phyloP scores from a whole-genome alignment of 305 asterid species.

The Withania somnifera region DNA sequence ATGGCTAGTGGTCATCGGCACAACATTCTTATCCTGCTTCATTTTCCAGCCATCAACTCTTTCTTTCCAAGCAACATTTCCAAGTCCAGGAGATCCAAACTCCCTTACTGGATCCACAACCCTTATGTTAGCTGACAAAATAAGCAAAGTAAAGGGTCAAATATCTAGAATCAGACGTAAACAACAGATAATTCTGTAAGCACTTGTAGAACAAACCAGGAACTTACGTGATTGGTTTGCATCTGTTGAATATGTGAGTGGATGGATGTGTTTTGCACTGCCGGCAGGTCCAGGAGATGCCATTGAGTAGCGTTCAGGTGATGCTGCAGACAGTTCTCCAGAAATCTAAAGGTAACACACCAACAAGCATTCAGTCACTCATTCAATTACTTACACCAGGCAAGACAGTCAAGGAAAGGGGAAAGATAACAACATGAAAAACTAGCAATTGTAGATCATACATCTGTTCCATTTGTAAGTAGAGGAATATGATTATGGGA shows the following conservation, averaged over 20 bases:
- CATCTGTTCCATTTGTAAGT: slow-evolving; percentile 93
- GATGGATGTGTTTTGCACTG: slow-evolving; percentile 48
- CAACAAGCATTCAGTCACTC: background rate
- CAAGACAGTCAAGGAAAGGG: background rate
- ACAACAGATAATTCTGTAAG: background rate
- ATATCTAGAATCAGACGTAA: slow-evolving; percentile 1
- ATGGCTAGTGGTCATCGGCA: slow-evolving; percentile 73
- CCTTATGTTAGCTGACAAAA: slow-evolving; percentile 58
- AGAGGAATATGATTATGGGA: slow-evolving; percentile 79
- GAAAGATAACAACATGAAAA: background rate
- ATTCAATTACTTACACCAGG: background rate
- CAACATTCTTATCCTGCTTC: slow-evolving; percentile 88
- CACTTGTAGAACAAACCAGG: background rate
- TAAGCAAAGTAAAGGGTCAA: slow-evolving; percentile 2
- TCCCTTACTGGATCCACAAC: slow-evolving; percentile 91
- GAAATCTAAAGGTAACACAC: slow-evolving; percentile 51
- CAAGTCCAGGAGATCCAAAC: slow-evolving; percentile 85
- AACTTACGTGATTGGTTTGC: slow-evolving; percentile 19
- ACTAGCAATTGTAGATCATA: slow-evolving; percentile 21
- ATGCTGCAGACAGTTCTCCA: slow-evolving; percentile 97
- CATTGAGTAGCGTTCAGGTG: slow-evolving; percentile 91
- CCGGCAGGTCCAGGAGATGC: slow-evolving; percentile 88
- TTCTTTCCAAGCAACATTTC: slow-evolving; percentile 99
- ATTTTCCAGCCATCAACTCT: slow-evolving; percentile 97
- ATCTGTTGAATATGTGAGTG: slow-evolving; percentile 27